A percentile compares a stretch with the other conserved stretches of the same genome.
phyloP scores from a whole-genome alignment of 306 rosid species.

The Vigna nakashimae region DNA sequence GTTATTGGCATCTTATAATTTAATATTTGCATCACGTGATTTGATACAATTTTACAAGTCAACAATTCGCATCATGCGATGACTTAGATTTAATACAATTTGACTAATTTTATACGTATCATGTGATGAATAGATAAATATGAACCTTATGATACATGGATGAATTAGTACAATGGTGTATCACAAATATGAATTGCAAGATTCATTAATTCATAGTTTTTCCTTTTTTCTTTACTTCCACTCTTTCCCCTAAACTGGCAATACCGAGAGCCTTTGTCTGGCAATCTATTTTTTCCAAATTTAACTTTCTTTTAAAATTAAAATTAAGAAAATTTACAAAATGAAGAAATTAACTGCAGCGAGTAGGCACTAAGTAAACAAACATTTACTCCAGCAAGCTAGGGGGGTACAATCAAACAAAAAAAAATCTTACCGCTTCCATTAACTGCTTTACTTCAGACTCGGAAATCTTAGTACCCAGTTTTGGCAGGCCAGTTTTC shows the following conservation, averaged over 20 bases:
- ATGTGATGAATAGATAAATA: neutral
- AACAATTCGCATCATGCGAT: too few relatives aligned
- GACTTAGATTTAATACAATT: too few relatives aligned
- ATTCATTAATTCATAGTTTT: neutral
- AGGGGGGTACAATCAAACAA: neutral
- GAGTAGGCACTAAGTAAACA: neutral
- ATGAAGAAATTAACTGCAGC: neutral
- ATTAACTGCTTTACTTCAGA: constrained; percentile 21
- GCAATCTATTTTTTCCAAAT: too few relatives aligned
- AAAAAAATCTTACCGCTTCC: constrained; percentile 21
- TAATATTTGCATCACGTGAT: neutral
- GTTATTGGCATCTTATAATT: too few relatives aligned
- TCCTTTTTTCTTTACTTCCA: neutral
- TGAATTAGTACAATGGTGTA: neutral
- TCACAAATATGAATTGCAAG: neutral
- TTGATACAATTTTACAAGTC: neutral
- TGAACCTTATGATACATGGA: neutral
- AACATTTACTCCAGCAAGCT: neutral
- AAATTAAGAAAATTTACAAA: neutral
- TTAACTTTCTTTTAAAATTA: too few relatives aligned
- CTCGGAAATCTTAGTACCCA: constrained; percentile 52
- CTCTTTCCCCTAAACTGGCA: neutral
- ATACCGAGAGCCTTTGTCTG: neutral
- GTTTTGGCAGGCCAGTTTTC: constrained; percentile 93
- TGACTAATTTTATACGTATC: too few relatives aligned